phyloP scores from a whole-genome alignment of 1,284 basidiomycete species.

The Athelia sp. region DNA sequence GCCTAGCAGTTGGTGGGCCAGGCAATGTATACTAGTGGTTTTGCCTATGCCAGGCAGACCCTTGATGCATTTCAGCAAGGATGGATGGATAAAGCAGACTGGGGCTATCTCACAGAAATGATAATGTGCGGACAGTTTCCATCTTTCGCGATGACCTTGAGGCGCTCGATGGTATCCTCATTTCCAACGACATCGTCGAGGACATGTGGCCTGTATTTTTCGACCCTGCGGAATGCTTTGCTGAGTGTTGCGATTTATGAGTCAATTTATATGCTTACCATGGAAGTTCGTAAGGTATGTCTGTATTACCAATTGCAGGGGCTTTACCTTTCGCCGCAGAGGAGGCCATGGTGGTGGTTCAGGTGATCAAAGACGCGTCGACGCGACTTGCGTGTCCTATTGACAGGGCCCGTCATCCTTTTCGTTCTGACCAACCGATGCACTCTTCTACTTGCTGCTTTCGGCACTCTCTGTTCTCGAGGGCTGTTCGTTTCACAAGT shows the following conservation, averaged over 20 bases:
- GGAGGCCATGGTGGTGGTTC: slow-evolving; percentile 32
- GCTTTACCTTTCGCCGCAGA: slow-evolving; percentile 48
- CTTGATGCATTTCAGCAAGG: slow-evolving; percentile 35
- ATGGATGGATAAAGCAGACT: not conserved
- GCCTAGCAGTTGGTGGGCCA: slow-evolving; percentile 93
- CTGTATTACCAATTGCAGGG: slow-evolving; percentile 35
- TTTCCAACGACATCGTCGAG: slow-evolving; percentile 96
- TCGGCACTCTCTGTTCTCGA: not conserved
- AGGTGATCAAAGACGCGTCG: slow-evolving; percentile 11
- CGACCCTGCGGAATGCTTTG: slow-evolving; percentile 60
- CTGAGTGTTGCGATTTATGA: not conserved
- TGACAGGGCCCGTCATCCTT: slow-evolving; percentile 9
- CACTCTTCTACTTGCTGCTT: not conserved
- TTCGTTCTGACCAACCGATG: not conserved
- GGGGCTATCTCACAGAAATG: slow-evolving; percentile 73
- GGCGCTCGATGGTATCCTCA: slow-evolving; percentile 88
- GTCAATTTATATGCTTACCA: slow-evolving; percentile 42
- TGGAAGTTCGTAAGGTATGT: slow-evolving; percentile 70
- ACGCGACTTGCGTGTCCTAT: too few species aligned
- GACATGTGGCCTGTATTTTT: slow-evolving; percentile 84
- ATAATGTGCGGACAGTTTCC: slow-evolving; percentile 99
- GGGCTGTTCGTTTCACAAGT: not conserved
- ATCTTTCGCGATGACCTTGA: slow-evolving; percentile 95
- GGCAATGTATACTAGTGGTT: slow-evolving; percentile 97
- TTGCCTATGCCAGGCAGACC: slow-evolving; percentile 99